Evolutionary conservation across 1,284 basidiomycete species (phyloP), one percentile per base, ranked within the genome.

Genomic region (Cryptococcus hybrid): DNA sequence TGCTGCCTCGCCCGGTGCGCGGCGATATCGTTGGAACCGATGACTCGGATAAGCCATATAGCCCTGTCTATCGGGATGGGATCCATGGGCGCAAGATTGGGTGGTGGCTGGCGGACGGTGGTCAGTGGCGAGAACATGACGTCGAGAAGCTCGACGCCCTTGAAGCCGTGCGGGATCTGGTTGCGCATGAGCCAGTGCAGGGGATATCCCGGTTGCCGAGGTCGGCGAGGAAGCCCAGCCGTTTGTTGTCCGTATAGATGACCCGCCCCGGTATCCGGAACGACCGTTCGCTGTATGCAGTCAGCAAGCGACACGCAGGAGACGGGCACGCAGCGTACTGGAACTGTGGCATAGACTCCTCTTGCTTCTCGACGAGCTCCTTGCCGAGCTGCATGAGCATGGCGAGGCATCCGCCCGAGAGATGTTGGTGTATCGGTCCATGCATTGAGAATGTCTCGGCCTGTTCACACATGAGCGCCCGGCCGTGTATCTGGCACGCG

Each of bases 1-100:
- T 65, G 57, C 3, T 67, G 61, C 47, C 73, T 59, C n/a, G 68
- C 62, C 36, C 72, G 85, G 50, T 88, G 85, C 83, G 83, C 60
- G 68, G 92, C 88, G 44, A 92, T 92, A 76, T 99, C 95, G 67
- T 92, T 93, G 1, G 89, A 90, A n/a, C 95, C 96, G 54, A 95
- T 86, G 0, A 94, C 90, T 11, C 93, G 84, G 36, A 98, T 84
- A 74, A 96, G 93, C 96, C 96, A 99, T 3, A 96, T 83, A 0
- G 96, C 96, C 34, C 96, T 82, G 1, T 87, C 83, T 45, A 94
- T 85, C 1, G 89, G 87, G 37, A 99, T 91, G 49, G 87, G 84
- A 43, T 90, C 85, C 6, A 61, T 61, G 9, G 56, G 47, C 15
- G 56, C 52, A 35, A 56, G 61, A 44, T 52, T 61, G 40, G 63